Evolutionary conservation across 352 stramenopile species (phyloP).

Genomic region (Globisporangium nagaii): DNA sequence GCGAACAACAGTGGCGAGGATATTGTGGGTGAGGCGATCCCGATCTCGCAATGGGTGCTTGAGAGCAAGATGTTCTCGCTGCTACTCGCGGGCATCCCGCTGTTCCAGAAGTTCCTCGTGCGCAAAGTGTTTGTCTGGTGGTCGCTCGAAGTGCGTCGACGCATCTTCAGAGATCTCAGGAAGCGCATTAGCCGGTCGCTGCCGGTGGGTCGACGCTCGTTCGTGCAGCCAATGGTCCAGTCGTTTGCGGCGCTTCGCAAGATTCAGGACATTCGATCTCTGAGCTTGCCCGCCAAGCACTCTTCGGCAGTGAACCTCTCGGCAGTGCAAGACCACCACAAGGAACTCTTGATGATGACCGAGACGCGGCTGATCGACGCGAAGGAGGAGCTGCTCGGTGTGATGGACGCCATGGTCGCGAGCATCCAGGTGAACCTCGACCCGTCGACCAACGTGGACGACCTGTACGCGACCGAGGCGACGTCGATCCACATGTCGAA

Average conservation of each 20-base stretch:
- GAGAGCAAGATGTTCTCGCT: slow-evolving; percentile 74
- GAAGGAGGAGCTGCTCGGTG: slow-evolving; percentile 45
- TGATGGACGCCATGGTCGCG: slow-evolving; percentile 52
- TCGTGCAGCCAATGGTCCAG: slow-evolving; percentile 31
- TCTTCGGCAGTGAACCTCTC: slow-evolving; percentile 20
- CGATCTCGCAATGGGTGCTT: slow-evolving; percentile 63
- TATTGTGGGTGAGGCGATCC: slow-evolving; percentile 43
- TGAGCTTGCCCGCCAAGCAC: slow-evolving; percentile 31
- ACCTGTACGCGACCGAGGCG: slow-evolving; percentile 40
- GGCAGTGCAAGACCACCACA: slow-evolving; percentile 44
- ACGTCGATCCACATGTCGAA: slow-evolving; percentile 39
- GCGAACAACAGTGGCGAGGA: slow-evolving; percentile 30
- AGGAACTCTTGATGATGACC: slow-evolving; percentile 22
- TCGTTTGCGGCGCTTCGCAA: slow-evolving; percentile 28
- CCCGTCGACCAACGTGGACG: slow-evolving; percentile 39
- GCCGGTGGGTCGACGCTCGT: slow-evolving; percentile 31
- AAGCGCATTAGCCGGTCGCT: slow-evolving; percentile 25
- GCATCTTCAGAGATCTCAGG: slow-evolving; percentile 41
- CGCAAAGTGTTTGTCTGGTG: slow-evolving; percentile 56
- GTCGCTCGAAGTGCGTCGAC: slow-evolving; percentile 21
- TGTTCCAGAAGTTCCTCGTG: slow-evolving; percentile 71
- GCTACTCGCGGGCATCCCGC: slow-evolving; percentile 54
- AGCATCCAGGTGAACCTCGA: slow-evolving; percentile 30
- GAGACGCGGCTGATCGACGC: slow-evolving; percentile 64
- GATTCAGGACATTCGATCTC: slow-evolving; percentile 35